phyloP scores from a whole-genome alignment of 352 stramenopile species.

The Phytophthora rubi region DNA sequence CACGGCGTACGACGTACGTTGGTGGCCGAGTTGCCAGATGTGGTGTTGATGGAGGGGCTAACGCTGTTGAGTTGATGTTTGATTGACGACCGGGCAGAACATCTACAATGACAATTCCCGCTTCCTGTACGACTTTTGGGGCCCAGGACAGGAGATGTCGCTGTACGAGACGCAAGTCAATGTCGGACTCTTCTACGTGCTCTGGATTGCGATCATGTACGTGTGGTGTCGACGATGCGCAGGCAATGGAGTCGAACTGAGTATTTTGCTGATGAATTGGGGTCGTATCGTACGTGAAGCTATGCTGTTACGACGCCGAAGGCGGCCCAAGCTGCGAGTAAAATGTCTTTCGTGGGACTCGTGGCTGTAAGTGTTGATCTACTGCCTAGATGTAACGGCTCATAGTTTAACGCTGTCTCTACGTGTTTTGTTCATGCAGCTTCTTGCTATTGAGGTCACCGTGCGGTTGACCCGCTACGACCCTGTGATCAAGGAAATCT shows the following conservation, averaged over 20 bases:
- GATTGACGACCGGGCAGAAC: constrained; percentile 32
- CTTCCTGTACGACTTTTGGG: constrained; percentile 72
- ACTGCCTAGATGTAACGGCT: neutral
- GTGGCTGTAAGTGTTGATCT: constrained; percentile 42
- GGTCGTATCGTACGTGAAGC: constrained; percentile 26
- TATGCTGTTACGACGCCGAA: constrained; percentile 59
- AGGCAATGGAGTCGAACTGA: constrained; percentile 10
- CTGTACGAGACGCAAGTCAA: constrained; percentile 61
- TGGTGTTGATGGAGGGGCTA: neutral
- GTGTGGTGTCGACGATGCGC: constrained; percentile 6
- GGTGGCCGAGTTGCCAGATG: neutral
- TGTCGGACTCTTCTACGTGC: constrained; percentile 69
- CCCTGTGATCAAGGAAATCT: constrained; percentile 49
- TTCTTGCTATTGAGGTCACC: constrained; percentile 60
- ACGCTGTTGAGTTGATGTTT: neutral
- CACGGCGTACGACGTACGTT: constrained; percentile 66
- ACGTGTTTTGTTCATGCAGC: constrained; percentile 24
- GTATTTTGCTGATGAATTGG: constrained; percentile 13
- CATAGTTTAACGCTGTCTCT: neutral
- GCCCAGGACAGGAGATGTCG: constrained; percentile 50
- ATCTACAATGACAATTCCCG: constrained; percentile 68
- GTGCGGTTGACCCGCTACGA: constrained; percentile 66
- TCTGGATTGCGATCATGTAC: constrained; percentile 73
- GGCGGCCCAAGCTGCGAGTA: constrained; percentile 47
- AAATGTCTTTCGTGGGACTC: constrained; percentile 51